phyloP scores from a whole-genome alignment of 2,329 filamentous ascomycete genomes.

The Fusarium subglutinans region DNA sequence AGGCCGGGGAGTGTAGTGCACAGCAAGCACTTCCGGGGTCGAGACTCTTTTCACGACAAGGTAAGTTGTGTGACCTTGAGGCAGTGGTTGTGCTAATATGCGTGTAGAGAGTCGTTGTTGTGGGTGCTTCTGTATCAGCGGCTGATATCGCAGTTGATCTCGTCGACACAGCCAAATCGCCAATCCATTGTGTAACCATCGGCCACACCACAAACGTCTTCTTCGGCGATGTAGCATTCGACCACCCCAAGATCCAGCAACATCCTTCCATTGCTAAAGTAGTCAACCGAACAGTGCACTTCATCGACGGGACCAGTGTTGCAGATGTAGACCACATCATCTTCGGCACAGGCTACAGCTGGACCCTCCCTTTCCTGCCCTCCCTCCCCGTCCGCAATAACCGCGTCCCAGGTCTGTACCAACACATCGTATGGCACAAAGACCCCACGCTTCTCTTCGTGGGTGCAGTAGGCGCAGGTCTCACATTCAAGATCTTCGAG shows the following conservation, averaged over 20 bases:
- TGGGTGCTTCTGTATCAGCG: slow-evolving; percentile 72
- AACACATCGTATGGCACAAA: slow-evolving; percentile 64
- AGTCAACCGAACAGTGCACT: slow-evolving; percentile 59
- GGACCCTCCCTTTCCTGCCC: slow-evolving; percentile 70
- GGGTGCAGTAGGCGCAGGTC: slow-evolving; percentile 63
- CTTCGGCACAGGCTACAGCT: slow-evolving; percentile 73
- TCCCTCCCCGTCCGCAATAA: slow-evolving; percentile 62
- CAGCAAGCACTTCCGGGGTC: slow-evolving; percentile 62
- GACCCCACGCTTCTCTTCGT: slow-evolving; percentile 67
- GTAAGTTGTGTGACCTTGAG: slow-evolving; percentile 40
- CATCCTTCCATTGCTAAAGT: slow-evolving; percentile 60
- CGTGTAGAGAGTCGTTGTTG: slow-evolving; percentile 63
- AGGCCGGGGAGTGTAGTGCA: slow-evolving; percentile 62
- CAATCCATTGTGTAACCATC: slow-evolving; percentile 62
- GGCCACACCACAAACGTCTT: slow-evolving; percentile 61
- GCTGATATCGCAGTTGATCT: slow-evolving; percentile 69
- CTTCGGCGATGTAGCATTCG: slow-evolving; percentile 68
- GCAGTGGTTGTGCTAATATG: neutral
- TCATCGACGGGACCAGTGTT: slow-evolving; percentile 64
- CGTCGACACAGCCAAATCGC: slow-evolving; percentile 53
- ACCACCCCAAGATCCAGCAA: slow-evolving; percentile 62
- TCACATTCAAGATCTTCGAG: slow-evolving; percentile 76
- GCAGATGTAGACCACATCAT: slow-evolving; percentile 68
- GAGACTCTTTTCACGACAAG: slow-evolving; percentile 56
- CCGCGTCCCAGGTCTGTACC: slow-evolving; percentile 64